These are phyloP conservation scores for Aspergillus coremiiformis DNA, from an alignment of 495 filamentous ascomycete species.

Conservation along the genomic window DNA sequence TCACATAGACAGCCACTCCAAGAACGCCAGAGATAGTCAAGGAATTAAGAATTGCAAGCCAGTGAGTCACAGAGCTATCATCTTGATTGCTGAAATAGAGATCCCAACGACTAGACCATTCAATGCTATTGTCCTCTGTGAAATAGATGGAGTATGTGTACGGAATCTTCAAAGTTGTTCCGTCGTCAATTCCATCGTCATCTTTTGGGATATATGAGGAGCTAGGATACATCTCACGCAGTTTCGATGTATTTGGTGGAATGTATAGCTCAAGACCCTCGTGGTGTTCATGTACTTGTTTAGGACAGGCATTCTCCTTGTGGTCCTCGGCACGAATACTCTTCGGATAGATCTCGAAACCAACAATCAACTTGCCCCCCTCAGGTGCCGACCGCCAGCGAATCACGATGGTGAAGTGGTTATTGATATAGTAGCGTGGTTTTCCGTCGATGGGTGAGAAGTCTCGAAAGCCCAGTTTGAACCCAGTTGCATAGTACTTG, in stretches of 20 bases:
- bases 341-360: slow-evolving; percentile 89
- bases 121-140: slow-evolving; percentile 71
- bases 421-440: slow-evolving; percentile 75
- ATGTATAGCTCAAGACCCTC: slow-evolving; percentile 63
- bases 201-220: slow-evolving; percentile 51
- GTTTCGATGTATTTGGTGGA: slow-evolving; percentile 50
- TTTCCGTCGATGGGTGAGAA: slow-evolving; percentile 51
- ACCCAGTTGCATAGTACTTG: slow-evolving; percentile 93
- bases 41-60: slow-evolving; percentile 89
- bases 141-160: slow-evolving; percentile 94
- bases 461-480: slow-evolving; percentile 82
- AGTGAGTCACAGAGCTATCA: slow-evolving; percentile 78
- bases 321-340: slow-evolving; percentile 62
- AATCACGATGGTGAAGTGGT: slow-evolving; percentile 84
- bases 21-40: slow-evolving; percentile 77
- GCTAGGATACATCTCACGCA: slow-evolving; percentile 49
- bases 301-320: slow-evolving; percentile 57
- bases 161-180: slow-evolving; percentile 66
- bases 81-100: slow-evolving; percentile 90
- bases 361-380: slow-evolving; percentile 78
- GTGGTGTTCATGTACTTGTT: slow-evolving; percentile 52
- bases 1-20: slow-evolving; percentile 77
- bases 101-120: slow-evolving; percentile 87
- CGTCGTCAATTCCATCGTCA: slow-evolving; percentile 56
- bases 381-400: slow-evolving; percentile 70